Evolutionary conservation across 345 rosid genomes (phyloP).

Genomic region (Gossypium raimondii): DNA sequence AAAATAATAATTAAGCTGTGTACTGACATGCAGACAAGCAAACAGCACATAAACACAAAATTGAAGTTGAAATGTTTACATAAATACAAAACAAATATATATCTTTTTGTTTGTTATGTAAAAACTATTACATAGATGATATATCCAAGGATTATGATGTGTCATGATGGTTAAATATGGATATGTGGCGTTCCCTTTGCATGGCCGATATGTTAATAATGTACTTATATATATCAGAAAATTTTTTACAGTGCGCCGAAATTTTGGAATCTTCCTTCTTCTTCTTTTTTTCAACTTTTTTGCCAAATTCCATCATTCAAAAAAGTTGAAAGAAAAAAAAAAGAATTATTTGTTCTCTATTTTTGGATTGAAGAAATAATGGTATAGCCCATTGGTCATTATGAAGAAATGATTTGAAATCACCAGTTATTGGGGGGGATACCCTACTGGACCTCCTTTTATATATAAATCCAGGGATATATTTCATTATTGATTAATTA

Average conservation of each 20-base stretch:
- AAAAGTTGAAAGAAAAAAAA: neutral
- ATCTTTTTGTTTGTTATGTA: neutral
- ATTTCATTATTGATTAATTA: slow-evolving; percentile 33
- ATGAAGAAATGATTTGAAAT: slow-evolving; percentile 36
- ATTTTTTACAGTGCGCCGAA: neutral
- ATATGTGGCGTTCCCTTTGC: neutral
- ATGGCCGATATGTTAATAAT: neutral
- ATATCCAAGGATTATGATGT: neutral
- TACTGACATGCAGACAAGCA: neutral
- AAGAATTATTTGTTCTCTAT: too few relatives aligned
- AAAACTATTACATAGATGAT: neutral
- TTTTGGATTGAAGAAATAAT: neutral
- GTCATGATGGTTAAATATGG: neutral
- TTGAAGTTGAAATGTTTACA: neutral
- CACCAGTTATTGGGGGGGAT: slow-evolving; percentile 2
- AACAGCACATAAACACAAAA: neutral
- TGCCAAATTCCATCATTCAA: neutral
- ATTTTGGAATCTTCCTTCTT: slow-evolving; percentile 24
- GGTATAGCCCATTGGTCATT: slow-evolving; percentile 24
- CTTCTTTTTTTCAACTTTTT: neutral
- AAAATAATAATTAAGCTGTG: too few relatives aligned
- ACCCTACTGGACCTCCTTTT: neutral
- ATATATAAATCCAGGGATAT: neutral
- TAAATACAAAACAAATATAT: too few relatives aligned
- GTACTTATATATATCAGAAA: neutral